Evolutionary conservation across 2,329 filamentous ascomycete genomes (phyloP), one percentile per base, ranked within the genome.

Genomic region (Xylaria sp.): DNA sequence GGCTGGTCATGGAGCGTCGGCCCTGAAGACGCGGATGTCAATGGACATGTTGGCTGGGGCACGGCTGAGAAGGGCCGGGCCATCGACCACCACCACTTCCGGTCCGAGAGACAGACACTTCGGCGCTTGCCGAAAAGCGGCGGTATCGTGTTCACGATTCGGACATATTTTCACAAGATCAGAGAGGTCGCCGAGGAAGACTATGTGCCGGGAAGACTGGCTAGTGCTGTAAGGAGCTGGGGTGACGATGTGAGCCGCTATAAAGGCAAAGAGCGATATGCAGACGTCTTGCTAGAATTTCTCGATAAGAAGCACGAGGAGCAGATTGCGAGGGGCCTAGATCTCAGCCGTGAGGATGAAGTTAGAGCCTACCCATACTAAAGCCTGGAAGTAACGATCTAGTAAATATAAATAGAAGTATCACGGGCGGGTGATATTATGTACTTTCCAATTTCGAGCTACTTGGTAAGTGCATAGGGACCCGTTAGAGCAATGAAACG

Each of bases 191-290:
- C 82, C 0, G 79, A 88, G 77, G 92, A 95, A 81, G 88, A 90
- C 20, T 92, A 92, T 78, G 92, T 97, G 0, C 93, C 93, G 0
- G 93, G 93, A 0, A 81, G 93, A 41, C 79, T 97, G 75, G 93
- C 93, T 1, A 93, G 91, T 74, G 93, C 92, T 5, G 82, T 97
- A 3, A 84, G 93, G 48, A 95, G 92, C 78, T 96, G 93, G 93
- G 92, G 91, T 0, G 89, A 91, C 52, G 90, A 94, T 81, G 92
- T 96, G 8, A 87, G 87, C 18, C 83, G 82, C 73, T 97, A 97
- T 78, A 96, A 96, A 82, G 93, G 94, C 0, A 89, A 86, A 77
- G 91, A 93, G 73, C 88, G 86, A 81, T 97, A 94, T 79, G 87
- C 85, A 23, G 88, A 90, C 32, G 90, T 95, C 0, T 74, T 97